Evolutionary conservation across 1,284 basidiomycete species (phyloP).

Genomic region (Tilletiaria anomala): DNA sequence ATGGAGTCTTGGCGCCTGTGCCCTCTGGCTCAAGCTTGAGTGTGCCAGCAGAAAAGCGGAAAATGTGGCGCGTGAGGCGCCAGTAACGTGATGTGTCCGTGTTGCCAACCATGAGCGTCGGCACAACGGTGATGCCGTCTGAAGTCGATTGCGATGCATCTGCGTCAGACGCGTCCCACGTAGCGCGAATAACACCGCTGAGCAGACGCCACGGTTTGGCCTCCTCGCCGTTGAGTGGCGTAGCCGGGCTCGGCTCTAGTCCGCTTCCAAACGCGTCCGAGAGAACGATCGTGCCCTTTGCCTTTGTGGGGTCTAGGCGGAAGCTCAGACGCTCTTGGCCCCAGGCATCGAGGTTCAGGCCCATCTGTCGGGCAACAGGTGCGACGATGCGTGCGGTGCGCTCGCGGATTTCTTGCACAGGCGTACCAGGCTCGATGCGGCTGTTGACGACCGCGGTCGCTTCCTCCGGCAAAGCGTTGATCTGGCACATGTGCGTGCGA

Average conservation of each 20-base stretch:
- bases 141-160: too few relatives aligned
- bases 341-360: conserved; percentile 49
- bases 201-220: conserved; percentile 44
- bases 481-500: conserved; percentile 11
- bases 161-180: conserved; percentile 6
- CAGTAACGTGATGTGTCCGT: conserved; percentile 49
- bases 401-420: conserved; percentile 43
- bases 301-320: neutral
- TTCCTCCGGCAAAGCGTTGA: conserved; percentile 51
- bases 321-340: conserved; percentile 23
- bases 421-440: conserved; percentile 47
- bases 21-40: conserved; percentile 39
- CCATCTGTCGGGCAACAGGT: conserved; percentile 44
- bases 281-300: conserved; percentile 7
- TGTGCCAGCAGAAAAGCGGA: conserved; percentile 44
- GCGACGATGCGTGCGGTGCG: conserved; percentile 44
- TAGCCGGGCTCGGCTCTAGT: conserved; percentile 49
- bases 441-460: conserved; percentile 50
- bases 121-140: conserved; percentile 43
- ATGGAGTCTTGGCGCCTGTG: conserved; percentile 32
- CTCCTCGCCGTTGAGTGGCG: conserved; percentile 41
- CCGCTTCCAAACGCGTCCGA: conserved; percentile 42
- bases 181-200: conserved; percentile 46
- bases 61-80: conserved; percentile 47
- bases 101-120: conserved; percentile 48